A percentile compares a stretch with the other conserved stretches of the same genome.
Conservation (phyloP, 805 yeast genomes). For the Zygosaccharomyces bisporus region DNA sequence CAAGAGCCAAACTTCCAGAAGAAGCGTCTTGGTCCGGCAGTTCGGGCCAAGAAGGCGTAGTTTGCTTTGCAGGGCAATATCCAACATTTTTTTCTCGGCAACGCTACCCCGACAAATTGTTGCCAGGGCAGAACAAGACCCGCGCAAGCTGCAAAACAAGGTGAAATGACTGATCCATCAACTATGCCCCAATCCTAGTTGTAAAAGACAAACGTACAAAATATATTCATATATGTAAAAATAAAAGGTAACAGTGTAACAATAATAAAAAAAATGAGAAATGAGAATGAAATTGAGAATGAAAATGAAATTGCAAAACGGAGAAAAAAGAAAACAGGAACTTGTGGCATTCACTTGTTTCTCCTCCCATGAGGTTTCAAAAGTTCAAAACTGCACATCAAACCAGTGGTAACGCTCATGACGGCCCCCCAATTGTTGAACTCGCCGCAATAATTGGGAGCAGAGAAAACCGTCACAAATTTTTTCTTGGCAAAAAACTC, state of each 20-base stretch:
- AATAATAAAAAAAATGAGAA: no score
- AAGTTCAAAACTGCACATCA: conserved; percentile 69
- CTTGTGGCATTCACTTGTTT: background rate
- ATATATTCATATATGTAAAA: background rate
- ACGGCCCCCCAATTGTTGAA: conserved; percentile 78
- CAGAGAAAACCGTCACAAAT: conserved; percentile 73
- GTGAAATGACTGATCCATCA: background rate
- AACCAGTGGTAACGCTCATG: conserved; percentile 63
- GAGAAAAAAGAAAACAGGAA: conserved; percentile 1
- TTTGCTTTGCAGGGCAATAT: no score
- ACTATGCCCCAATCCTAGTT: background rate
- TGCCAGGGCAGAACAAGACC: no score
- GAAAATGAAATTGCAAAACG: no score
- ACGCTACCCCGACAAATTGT: no score
- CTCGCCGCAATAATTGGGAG: conserved; percentile 83
- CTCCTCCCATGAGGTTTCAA: conserved; percentile 47
- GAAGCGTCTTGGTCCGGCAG: no score
- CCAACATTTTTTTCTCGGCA: no score
- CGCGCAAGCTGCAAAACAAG: no score
- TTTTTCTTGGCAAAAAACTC: conserved; percentile 73
- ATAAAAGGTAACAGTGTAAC: conserved; percentile 1
- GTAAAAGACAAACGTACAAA: conserved; percentile 1
- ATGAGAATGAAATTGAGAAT: no score
- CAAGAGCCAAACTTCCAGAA: no score
- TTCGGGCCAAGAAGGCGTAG: no score